Percentiles rank a stretch among this genome's conserved stretches.
These are phyloP conservation scores for Eucalyptus caleyi DNA, from an alignment of 345 rosid genomes.

Conservation along the genomic window DNA sequence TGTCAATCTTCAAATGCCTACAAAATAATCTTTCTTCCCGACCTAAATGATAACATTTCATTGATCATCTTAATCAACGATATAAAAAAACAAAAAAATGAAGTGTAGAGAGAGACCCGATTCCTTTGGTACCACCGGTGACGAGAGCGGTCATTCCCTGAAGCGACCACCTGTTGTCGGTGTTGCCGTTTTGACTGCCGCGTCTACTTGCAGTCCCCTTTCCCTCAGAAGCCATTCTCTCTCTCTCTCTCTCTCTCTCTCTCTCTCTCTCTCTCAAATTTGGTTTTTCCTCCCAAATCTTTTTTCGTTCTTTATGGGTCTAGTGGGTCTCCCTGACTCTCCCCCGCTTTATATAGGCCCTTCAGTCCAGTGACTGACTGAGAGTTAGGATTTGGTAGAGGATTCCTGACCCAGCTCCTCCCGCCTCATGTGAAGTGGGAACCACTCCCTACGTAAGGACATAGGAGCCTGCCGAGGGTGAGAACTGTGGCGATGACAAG, in stretches of 20 bases:
- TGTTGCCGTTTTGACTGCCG: background rate
- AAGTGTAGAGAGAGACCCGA: constrained; percentile 5
- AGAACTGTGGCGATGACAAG: no score
- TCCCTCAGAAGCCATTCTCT: background rate
- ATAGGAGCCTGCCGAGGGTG: no score
- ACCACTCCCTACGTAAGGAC: no score
- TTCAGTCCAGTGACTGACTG: background rate
- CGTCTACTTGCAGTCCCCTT: background rate
- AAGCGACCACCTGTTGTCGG: background rate
- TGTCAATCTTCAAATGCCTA: background rate
- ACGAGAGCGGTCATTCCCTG: constrained; percentile 29
- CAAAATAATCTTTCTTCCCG: background rate
- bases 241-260: background rate
- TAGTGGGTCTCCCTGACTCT: background rate
- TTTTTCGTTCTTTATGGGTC: background rate
- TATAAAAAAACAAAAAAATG: background rate
- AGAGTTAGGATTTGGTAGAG: background rate
- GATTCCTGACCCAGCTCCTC: background rate
- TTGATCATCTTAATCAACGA: background rate
- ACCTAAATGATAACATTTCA: background rate
- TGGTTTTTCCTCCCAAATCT: background rate
- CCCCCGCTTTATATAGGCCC: background rate
- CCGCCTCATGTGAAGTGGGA: no score
- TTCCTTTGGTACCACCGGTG: constrained; percentile 32
- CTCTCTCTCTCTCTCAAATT: no score